Evolutionary conservation across 805 yeast species (phyloP).

Genomic region (Pichia eremophila): DNA sequence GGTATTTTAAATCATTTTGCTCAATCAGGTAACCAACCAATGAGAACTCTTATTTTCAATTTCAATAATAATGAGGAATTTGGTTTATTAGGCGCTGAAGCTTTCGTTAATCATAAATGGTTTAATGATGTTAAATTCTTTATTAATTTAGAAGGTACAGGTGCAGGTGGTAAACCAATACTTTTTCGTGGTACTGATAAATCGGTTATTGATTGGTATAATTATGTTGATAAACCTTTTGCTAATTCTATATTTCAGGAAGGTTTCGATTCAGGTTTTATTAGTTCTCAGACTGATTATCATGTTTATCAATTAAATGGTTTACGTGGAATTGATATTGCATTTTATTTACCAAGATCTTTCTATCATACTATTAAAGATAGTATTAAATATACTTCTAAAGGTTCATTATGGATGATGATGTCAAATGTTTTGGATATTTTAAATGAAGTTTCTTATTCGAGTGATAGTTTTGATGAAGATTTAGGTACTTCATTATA

Average conservation of each 20-base stretch:
- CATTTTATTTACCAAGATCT: constrained; percentile 78
- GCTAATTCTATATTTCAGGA: constrained; percentile 77
- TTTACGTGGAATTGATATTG: constrained; percentile 79
- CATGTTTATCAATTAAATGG: constrained; percentile 59
- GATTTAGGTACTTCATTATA: constrained; percentile 41
- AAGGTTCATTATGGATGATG: constrained; percentile 80
- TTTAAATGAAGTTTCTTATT: constrained; percentile 34
- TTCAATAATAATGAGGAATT: constrained; percentile 88
- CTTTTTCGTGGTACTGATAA: constrained; percentile 77
- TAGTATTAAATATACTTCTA: constrained; percentile 51
- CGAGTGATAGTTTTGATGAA: constrained; percentile 11
- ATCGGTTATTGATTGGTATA: constrained; percentile 52
- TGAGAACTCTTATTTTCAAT: constrained; percentile 68
- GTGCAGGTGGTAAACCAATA: constrained; percentile 80
- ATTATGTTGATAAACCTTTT: constrained; percentile 53
- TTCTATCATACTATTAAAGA: constrained; percentile 76
- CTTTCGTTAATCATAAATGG: constrained; percentile 71
- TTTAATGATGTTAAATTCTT: constrained; percentile 49
- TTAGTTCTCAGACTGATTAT: constrained; percentile 81
- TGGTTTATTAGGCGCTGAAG: constrained; percentile 73
- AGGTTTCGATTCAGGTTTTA: constrained; percentile 65
- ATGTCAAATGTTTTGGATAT: constrained; percentile 59
- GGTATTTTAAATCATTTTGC: constrained; percentile 52
- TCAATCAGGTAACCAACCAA: constrained; percentile 36
- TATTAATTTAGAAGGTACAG: constrained; percentile 85